Conservation (phyloP, 164 flowering plant species). For the Annona squamosa region DNA sequence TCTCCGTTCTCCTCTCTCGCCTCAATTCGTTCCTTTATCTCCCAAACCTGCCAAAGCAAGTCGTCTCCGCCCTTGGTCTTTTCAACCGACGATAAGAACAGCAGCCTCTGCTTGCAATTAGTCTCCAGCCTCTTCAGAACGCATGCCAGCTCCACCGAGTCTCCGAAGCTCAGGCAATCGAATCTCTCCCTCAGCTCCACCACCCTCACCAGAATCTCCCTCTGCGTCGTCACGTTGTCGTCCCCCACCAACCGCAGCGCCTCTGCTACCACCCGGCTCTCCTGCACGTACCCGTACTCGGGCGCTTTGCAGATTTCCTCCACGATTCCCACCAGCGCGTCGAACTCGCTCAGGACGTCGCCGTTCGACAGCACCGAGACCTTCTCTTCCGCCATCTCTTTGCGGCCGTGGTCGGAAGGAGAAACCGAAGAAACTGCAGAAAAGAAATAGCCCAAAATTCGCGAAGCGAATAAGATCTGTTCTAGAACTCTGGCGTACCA, state of each 20-base stretch:
- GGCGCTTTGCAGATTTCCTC: constrained; percentile 42
- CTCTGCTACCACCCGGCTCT: constrained; percentile 34
- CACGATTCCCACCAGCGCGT: constrained; percentile 30
- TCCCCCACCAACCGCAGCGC: constrained; percentile 31
- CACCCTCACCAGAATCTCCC: constrained; percentile 40
- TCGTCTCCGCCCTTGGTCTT: constrained; percentile 21
- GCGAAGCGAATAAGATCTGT: constrained; percentile 35
- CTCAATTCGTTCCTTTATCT: constrained; percentile 29
- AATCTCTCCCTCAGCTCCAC: constrained; percentile 39
- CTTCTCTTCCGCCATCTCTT: constrained; percentile 17
- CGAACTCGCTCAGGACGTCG: constrained; percentile 36
- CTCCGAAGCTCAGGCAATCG: constrained; percentile 27
- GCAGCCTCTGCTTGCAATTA: constrained; percentile 35
- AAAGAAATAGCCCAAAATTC: constrained; percentile 44
- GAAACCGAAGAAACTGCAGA: constrained; percentile 16
- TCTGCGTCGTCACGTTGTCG: constrained; percentile 35
- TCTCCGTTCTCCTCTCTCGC: constrained; percentile 15
- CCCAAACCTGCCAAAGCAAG: constrained; percentile 40
- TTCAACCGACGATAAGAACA: constrained; percentile 23
- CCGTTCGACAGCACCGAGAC: constrained; percentile 28
- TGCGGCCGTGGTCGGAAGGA: background rate
- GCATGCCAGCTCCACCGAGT: constrained; percentile 39
- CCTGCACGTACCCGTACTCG: constrained; percentile 27
- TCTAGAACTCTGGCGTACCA: constrained; percentile 62
- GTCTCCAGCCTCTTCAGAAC: constrained; percentile 39